A percentile compares a stretch with the other conserved stretches of the same genome.
Conservation (phyloP, 192 early-diverging fungal genomes). For the Diversispora eburnea region DNA sequence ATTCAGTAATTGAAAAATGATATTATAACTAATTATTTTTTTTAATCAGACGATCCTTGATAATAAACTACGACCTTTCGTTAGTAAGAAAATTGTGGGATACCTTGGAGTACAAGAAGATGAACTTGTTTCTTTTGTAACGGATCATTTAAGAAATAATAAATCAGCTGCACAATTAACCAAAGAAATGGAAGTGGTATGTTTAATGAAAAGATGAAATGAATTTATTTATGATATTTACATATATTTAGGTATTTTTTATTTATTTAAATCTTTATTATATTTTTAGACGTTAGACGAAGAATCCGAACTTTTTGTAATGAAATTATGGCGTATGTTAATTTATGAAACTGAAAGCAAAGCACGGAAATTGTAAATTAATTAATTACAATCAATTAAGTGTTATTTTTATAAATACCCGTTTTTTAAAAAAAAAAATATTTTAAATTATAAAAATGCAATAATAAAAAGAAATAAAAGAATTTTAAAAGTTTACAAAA, state of each 20-base stretch:
- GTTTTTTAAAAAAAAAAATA: too few species aligned
- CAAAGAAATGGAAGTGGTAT: constrained; percentile 75
- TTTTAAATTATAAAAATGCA: too few species aligned
- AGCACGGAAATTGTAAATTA: constrained; percentile 34
- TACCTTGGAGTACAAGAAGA: constrained; percentile 76
- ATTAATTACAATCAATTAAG: neutral
- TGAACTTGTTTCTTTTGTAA: constrained; percentile 76
- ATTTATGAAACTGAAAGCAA: constrained; percentile 81
- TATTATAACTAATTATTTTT: neutral
- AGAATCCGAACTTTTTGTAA: constrained; percentile 82
- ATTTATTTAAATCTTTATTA: constrained; percentile 4
- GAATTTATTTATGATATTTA: neutral
- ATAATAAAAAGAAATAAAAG: too few species aligned
- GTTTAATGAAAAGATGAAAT: neutral
- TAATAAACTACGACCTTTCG: constrained; percentile 70
- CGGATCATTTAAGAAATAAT: constrained; percentile 63
- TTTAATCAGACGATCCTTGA: constrained; percentile 44
- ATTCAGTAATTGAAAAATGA: neutral
- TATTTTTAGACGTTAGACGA: constrained; percentile 73
- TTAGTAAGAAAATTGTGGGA: constrained; percentile 74
- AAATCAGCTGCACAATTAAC: constrained; percentile 65
- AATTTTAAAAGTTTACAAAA: too few species aligned
- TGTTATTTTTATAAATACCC: neutral
- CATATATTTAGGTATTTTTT: neutral
- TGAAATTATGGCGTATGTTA: constrained; percentile 83